These are phyloP conservation scores for Plasmodium yoelii DNA, from an alignment of 169 alveolate species.

Conservation along the genomic window DNA sequence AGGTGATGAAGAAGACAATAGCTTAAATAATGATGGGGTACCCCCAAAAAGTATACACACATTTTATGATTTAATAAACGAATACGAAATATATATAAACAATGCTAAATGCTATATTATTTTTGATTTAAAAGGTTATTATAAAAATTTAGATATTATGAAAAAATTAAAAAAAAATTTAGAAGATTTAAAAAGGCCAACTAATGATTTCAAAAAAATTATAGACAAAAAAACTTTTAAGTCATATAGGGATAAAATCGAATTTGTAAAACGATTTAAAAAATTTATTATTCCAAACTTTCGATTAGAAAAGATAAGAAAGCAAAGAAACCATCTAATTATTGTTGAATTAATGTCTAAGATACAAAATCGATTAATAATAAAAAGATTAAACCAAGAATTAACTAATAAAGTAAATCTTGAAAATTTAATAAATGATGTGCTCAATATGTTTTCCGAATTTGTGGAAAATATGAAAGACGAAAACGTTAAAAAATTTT, in stretches of 20 bases:
- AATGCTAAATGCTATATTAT: constrained; percentile 35
- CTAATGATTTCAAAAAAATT: constrained; percentile 46
- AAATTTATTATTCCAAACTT: constrained; percentile 61
- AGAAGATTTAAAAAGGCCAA: constrained; percentile 56
- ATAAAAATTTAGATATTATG: constrained; percentile 48
- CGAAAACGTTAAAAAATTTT: constrained; percentile 37
- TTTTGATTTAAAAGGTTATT: constrained; percentile 61
- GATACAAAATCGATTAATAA: constrained; percentile 63
- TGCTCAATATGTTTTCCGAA: constrained; percentile 1
- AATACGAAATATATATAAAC: constrained; percentile 55
- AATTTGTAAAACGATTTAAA: constrained; percentile 60
- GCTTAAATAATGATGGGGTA: constrained; percentile 17
- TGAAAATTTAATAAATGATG: constrained; percentile 33
- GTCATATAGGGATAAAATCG: constrained; percentile 54
- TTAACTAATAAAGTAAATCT: constrained; percentile 50
- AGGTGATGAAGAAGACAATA: constrained; percentile 12
- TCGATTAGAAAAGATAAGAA: constrained; percentile 64
- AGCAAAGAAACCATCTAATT: constrained; percentile 59
- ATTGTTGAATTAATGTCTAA: constrained; percentile 65
- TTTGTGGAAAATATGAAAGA: constrained; percentile 43
- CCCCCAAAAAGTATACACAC: constrained; percentile 12
- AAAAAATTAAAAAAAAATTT: constrained; percentile 53
- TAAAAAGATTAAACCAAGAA: constrained; percentile 54
- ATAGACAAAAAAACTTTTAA: constrained; percentile 58
- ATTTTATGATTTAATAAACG: constrained; percentile 36